phyloP scores from a whole-genome alignment of 192 early-diverging fungal genomes.

The Chytriomyces confervae region DNA sequence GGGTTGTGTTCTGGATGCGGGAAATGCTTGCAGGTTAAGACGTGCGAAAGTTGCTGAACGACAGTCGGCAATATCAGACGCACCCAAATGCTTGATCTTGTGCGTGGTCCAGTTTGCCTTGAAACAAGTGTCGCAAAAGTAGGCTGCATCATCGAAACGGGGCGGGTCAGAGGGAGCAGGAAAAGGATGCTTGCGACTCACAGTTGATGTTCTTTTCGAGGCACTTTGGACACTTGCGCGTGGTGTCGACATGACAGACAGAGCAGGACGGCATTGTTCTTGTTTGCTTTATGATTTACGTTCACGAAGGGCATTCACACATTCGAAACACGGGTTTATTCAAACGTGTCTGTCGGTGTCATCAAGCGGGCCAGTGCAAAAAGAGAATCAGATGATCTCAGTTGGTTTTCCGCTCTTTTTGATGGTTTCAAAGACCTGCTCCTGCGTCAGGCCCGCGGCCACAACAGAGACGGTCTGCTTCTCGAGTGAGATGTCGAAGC shows the following conservation, averaged over 20 bases:
- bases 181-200: background rate
- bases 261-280: constrained; percentile 18
- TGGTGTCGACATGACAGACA: constrained; percentile 8
- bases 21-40: no score
- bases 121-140: constrained; percentile 51
- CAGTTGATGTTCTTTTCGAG: constrained; percentile 34
- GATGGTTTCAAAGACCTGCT: constrained; percentile 61
- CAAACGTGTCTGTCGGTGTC: no score
- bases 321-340: no score
- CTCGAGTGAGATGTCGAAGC: constrained; percentile 62
- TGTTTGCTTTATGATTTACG: no score
- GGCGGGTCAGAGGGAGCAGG: background rate
- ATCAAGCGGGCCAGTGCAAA: no score
- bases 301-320: no score
- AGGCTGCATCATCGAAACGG: constrained; percentile 11
- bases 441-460: constrained; percentile 52
- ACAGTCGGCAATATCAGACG: background rate
- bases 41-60: background rate
- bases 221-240: constrained; percentile 42
- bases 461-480: constrained; percentile 64
- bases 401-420: constrained; percentile 59
- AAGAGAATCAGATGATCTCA: constrained; percentile 37
- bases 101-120: constrained; percentile 54
- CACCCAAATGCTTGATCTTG: constrained; percentile 51
- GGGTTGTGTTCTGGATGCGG: constrained; percentile 47